These are phyloP conservation scores for Roridomyces roridus DNA, from an alignment of 768 basidiomycete genomes.

Conservation along the genomic window DNA sequence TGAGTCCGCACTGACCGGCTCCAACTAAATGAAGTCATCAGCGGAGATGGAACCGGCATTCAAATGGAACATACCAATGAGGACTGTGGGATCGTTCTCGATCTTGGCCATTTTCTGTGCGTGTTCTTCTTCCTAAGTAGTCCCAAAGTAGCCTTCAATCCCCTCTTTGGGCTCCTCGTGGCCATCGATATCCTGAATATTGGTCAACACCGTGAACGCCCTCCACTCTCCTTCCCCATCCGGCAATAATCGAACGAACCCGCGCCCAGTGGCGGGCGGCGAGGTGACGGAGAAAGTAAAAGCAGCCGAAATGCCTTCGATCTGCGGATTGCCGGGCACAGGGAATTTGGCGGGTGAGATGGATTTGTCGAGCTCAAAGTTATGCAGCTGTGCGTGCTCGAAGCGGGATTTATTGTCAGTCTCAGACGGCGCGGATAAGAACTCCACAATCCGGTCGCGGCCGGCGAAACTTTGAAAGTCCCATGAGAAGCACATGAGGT, in stretches of 20 bases:
- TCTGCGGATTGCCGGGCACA: not conserved
- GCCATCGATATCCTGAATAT: slow-evolving; percentile 23
- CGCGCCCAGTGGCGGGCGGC: slow-evolving; percentile 22
- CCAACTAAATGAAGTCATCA: slow-evolving; percentile 33
- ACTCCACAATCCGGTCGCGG: not conserved
- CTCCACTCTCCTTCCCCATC: slow-evolving; percentile 26
- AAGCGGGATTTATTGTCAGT: slow-evolving; percentile 7
- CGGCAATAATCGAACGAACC: slow-evolving; percentile 22
- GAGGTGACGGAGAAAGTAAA: slow-evolving; percentile 37
- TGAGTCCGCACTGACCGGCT: slow-evolving; percentile 61
- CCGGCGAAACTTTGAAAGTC: slow-evolving; percentile 13
- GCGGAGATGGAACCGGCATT: not conserved
- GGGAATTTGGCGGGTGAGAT: slow-evolving; percentile 8
- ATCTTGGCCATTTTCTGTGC: slow-evolving; percentile 18
- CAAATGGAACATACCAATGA: slow-evolving; percentile 19
- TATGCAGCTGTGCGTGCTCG: not conserved
- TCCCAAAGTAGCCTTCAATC: slow-evolving; percentile 15
- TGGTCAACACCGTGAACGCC: slow-evolving; percentile 24
- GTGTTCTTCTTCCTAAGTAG: slow-evolving; percentile 23
- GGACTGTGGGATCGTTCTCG: slow-evolving; percentile 28
- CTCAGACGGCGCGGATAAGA: not conserved
- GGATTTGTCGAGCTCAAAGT: not conserved
- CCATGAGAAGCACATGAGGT: slow-evolving; percentile 24
- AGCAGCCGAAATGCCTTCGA: slow-evolving; percentile 14
- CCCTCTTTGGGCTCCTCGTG: slow-evolving; percentile 26